Percentiles rank a stretch among this genome's conserved stretches.
Conservation (phyloP, 345 rosid genomes). For the Corymbia maculata region DNA sequence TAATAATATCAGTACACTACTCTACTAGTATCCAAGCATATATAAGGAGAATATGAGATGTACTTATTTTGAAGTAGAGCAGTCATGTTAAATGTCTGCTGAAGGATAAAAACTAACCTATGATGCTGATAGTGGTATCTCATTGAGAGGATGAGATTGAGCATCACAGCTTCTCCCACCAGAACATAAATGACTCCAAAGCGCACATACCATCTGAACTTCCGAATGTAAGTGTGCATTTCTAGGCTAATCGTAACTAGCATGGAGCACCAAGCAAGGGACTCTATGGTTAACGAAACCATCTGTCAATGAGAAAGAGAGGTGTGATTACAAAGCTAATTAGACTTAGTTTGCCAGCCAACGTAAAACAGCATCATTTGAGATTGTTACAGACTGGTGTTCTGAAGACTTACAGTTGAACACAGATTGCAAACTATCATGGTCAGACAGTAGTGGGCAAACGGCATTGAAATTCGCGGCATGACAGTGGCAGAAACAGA, state of each 20-base stretch:
- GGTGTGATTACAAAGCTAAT: not conserved
- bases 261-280: constrained; percentile 78
- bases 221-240: constrained; percentile 50
- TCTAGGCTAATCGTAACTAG: constrained; percentile 58
- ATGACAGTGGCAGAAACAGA: not conserved
- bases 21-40: not conserved
- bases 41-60: not conserved
- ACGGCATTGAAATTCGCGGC: not conserved
- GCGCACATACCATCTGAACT: constrained; percentile 81
- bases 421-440: not conserved
- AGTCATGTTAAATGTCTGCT: not conserved
- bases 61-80: not conserved
- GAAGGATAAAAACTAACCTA: constrained; percentile 16
- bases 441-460: not conserved
- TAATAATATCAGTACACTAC: not conserved
- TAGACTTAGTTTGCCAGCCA: not conserved
- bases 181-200: constrained; percentile 77
- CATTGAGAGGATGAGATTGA: constrained; percentile 55
- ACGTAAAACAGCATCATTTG: not conserved
- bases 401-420: not conserved
- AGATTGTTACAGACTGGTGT: not conserved
- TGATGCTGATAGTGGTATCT: constrained; percentile 26
- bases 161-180: constrained; percentile 78
- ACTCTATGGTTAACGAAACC: constrained; percentile 52
- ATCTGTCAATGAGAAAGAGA: constrained; percentile 20